Base-by-base conservation (phyloP, 257 asterid genomes). In the Nyctanthes arbortristis region DNA sequence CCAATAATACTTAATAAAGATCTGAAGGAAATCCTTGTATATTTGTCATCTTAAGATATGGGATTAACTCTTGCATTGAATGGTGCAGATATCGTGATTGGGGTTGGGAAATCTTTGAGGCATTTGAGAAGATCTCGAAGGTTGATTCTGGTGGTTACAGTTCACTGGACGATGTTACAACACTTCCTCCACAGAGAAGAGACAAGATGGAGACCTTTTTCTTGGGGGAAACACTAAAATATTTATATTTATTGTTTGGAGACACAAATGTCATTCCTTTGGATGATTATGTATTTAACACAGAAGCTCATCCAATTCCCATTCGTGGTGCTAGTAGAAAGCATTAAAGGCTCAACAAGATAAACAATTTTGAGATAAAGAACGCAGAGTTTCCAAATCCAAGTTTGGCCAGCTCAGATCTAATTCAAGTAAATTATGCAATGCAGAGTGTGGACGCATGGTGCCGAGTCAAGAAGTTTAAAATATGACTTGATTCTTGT, bases 171-270 rank as follows among this genome's bases (percentile, higher is more conserved):
- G 97, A 94, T 78, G 99, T 88, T 64, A 94, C 95, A 33, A 74
- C 75, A 61, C 57, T 89, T 69, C 97, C 99, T 61, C 90, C 96
- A 8, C 88, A 28, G 39, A 85, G 80, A 83, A 84, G 97, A 78
- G 97, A 94, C 89, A 94, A 94, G 83, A 94, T 91, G 97, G 97
- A 94, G 85, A 88, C 97, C 11, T 91, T 94, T 77, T 91, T 91
- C 77, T 71, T 94, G 72, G 99, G 97, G 2, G 97, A 93, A 82
- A 94, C 99, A 1, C 84, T 91, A 32, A 94, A 94, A 75, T 91
- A 94, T 77, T 75, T 94, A n/a, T 91, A 91, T 69, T 78, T 94
- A 78, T 63, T 93, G 76, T 87, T 89, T 65, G 89, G 86, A 36
- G 85, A 81, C 30, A 84, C 61, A 28, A 52, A 78, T 67, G 70